Evolutionary conservation across 1,139 yeast species (phyloP), one percentile per base, ranked within the genome.

Genomic region (Taphrina sp.): DNA sequence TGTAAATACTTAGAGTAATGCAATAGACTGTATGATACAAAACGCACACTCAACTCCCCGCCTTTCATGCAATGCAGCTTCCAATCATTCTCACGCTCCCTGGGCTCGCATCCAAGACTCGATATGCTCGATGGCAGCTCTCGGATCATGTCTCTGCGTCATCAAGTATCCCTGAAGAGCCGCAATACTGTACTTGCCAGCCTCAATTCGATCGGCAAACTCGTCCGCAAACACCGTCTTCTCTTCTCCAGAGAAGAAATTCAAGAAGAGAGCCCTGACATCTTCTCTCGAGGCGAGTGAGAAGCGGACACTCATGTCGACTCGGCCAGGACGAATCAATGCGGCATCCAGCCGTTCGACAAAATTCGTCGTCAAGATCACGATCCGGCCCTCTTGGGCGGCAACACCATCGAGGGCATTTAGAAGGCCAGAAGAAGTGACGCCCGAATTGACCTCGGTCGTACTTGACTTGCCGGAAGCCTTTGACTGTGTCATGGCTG

Each of bases 321-420:
- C 85, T 68, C 99, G 77, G 2, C 99, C 99, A 0, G 99, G 99
- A 62, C 99, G 77, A 62, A 85, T 72, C 57, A 85, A 72, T 1
- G 77, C 77, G 8, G 77, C 89, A 66, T 92, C 99, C 43, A 92
- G 74, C 60, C 80, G 80, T 63, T 94, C 97, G 0, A 96, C 96
- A 66, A 92, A 98, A 69, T 92, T 92, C 19, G 98, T 90, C 14
- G 99, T 94, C 97, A 92, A 92, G 69, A 92, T 92, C 0, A 96
- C 92, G 37, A 92, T 77, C 47, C 96, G 85, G 66, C 92, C 98
- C 66, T 92, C 98, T 1, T 97, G 95, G 42, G 96, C 86, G 1
- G 97, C 95, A n/a, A 92, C 98, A 52, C 98, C 99, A 69, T 92
- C 99, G 51, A 92, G 75, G 0, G 98, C 96, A 68, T 92, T 92